These are phyloP conservation scores for Lactarius hatsudake DNA, from an alignment of 768 basidiomycete genomes.

Conservation along the genomic window DNA sequence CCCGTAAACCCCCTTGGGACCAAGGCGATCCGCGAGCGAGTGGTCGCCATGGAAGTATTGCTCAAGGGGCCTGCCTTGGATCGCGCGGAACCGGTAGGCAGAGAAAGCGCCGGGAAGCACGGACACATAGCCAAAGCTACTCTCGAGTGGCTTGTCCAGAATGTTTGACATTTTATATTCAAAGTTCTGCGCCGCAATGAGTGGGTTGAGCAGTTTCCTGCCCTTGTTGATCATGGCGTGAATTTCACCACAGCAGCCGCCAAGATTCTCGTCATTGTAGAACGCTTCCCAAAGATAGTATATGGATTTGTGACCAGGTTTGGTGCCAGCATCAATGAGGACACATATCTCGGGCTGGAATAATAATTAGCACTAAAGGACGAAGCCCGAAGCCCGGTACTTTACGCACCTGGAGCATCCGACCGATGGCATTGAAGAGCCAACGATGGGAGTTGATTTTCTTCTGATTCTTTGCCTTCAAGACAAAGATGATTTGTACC, in stretches of 20 bases:
- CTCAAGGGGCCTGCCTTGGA: constrained; percentile 82
- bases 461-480: constrained; percentile 94
- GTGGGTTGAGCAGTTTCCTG: constrained; percentile 84
- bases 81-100: constrained; percentile 91
- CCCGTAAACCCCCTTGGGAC: constrained; percentile 89
- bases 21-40: constrained; percentile 86
- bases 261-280: constrained; percentile 73
- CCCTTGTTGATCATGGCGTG: constrained; percentile 96
- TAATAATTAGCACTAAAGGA: constrained; percentile 2
- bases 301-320: constrained; percentile 94
- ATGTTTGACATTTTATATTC: constrained; percentile 99
- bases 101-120: constrained; percentile 97
- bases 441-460: constrained; percentile 96
- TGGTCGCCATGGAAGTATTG: constrained; percentile 89
- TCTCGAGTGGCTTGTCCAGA: constrained; percentile 91
- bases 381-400: background rate
- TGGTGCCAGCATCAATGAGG: constrained; percentile 92
- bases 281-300: constrained; percentile 95
- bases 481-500: constrained; percentile 85
- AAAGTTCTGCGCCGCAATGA: constrained; percentile 94
- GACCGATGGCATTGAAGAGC: constrained; percentile 93
- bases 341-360: constrained; percentile 86
- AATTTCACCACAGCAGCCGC: constrained; percentile 92
- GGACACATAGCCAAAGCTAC: constrained; percentile 93
- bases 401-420: constrained; percentile 60